Base-by-base conservation (phyloP, 805 yeast genomes). In the Huiozyma naganishii region DNA sequence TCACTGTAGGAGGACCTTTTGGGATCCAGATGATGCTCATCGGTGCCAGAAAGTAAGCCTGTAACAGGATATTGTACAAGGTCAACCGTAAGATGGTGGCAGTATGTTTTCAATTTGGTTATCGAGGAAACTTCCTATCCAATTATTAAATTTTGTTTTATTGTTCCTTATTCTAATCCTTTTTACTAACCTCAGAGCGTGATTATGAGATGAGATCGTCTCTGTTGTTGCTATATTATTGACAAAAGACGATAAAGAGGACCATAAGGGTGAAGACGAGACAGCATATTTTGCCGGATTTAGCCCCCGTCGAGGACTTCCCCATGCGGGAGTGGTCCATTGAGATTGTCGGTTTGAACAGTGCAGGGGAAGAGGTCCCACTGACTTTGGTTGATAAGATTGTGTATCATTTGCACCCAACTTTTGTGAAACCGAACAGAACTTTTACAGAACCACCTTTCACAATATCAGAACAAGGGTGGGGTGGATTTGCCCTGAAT, bases 401-500 rank as follows among this genome's bases (percentile, higher is more conserved):
- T 42, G 88, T 95, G 5, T 90, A 90, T 64, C 81, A 87, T 53
- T 73, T 92, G 50, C 98, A 90, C 68, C 97, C 97, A 41, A 92
- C 97, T 7, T 90, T 90, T 67, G 78, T 77, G 41, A 88, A 88
- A 62, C 97, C 97, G 8, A 80, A 76, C 50, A 76, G 97, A 61
- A 71, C 82, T 9, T 62, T 87, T 59, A 85, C 83, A 57, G 80
- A 80, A 57, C 76, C 83, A 7, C 98, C 98, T 8, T 90, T 89
- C 67, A 75, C 67, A 58, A 82, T 90, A 45, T 84, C 79, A 57
- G 98, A 90, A 63, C 81, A 86, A 67, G 98, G 98, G 41, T 90
- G 98, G 97, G 98, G 97, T 62, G 97, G 90, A 52, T 90, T 90
- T 57, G 96, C 89, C 58, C 74, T 92, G 60, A 84, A 84, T 34